phyloP scores from a whole-genome alignment of 2,329 filamentous ascomycete genomes.

The Verticillium nubilum region DNA sequence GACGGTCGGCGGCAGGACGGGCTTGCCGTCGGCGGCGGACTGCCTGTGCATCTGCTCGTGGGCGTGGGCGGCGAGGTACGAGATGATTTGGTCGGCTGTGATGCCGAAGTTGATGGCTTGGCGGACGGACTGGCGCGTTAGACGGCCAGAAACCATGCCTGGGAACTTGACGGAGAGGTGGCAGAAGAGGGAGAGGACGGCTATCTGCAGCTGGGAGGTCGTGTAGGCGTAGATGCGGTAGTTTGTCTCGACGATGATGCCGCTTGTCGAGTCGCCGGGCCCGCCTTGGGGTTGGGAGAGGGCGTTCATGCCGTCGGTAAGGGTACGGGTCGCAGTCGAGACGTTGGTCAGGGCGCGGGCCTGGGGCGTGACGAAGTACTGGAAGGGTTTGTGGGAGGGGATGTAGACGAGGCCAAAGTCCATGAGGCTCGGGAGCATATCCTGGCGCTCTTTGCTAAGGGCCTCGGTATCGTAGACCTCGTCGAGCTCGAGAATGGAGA shows the following conservation, averaged over 20 bases:
- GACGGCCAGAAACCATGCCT: slow-evolving; percentile 86
- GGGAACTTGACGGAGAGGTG: slow-evolving; percentile 86
- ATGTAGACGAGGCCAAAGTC: slow-evolving; percentile 92
- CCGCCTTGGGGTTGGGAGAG: slow-evolving; percentile 45
- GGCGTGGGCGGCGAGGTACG: slow-evolving; percentile 85
- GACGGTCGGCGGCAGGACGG: slow-evolving; percentile 87
- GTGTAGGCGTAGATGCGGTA: slow-evolving; percentile 98
- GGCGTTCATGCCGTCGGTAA: slow-evolving; percentile 62
- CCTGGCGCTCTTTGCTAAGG: slow-evolving; percentile 72
- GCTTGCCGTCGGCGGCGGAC: slow-evolving; percentile 50
- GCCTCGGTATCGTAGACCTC: slow-evolving; percentile 84
- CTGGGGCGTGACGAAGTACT: slow-evolving; percentile 86
- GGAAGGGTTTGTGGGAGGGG: slow-evolving; percentile 48
- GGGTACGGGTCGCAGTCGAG: slow-evolving; percentile 62
- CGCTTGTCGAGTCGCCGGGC: slow-evolving; percentile 20
- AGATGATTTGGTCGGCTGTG: slow-evolving; percentile 90
- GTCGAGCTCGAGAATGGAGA: slow-evolving; percentile 88
- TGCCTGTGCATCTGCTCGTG: slow-evolving; percentile 87
- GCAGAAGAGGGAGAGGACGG: slow-evolving; percentile 84
- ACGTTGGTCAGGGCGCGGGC: slow-evolving; percentile 86
- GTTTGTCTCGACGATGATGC: slow-evolving; percentile 93
- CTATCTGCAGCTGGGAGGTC: slow-evolving; percentile 86
- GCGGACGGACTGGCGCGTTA: slow-evolving; percentile 84
- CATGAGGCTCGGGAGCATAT: slow-evolving; percentile 84
- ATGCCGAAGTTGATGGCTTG: slow-evolving; percentile 86